phyloP scores from a whole-genome alignment of 2,329 filamentous ascomycete species.

The Pezicula neosporulosa region DNA sequence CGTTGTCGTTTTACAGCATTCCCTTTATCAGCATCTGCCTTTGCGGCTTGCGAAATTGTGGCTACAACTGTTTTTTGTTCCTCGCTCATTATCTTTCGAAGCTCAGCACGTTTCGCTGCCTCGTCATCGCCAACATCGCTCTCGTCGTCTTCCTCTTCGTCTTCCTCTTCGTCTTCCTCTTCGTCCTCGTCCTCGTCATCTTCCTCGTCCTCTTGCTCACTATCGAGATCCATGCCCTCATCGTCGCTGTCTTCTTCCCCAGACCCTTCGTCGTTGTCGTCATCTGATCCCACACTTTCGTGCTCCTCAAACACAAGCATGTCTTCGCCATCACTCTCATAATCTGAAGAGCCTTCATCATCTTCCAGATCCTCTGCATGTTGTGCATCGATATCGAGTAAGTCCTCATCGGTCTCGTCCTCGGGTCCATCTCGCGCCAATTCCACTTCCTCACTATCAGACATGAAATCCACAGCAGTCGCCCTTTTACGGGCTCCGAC shows the following conservation, averaged over 20 bases:
- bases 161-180: constrained; percentile 32
- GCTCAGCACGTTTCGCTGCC: constrained; percentile 45
- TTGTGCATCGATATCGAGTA: constrained; percentile 26
- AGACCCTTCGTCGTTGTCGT: constrained; percentile 24
- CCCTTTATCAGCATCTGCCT: constrained; percentile 81
- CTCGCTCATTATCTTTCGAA: constrained; percentile 65
- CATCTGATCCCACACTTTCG: constrained; percentile 12
- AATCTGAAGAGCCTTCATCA: constrained; percentile 25
- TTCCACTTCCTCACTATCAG: constrained; percentile 33
- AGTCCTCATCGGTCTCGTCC: constrained; percentile 28
- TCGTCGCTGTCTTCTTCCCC: constrained; percentile 18
- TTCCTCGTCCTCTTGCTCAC: constrained; percentile 22
- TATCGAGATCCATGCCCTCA: constrained; percentile 19
- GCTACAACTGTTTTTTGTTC: constrained; percentile 65
- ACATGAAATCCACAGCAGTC: constrained; percentile 56
- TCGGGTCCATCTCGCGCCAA: constrained; percentile 24
- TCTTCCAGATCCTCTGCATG: constrained; percentile 28
- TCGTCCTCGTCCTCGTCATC: constrained; percentile 28
- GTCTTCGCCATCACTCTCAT: constrained; percentile 18
- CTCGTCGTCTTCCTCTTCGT: constrained; percentile 21
- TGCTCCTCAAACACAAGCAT: constrained; percentile 21
- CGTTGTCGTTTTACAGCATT: constrained; percentile 82
- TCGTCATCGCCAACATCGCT: constrained; percentile 26
- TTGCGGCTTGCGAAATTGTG: constrained; percentile 58
- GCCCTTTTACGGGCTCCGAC: constrained; percentile 35